Evolutionary conservation across 2,329 filamentous ascomycete species (phyloP).

Genomic region (Colletotrichum horii): DNA sequence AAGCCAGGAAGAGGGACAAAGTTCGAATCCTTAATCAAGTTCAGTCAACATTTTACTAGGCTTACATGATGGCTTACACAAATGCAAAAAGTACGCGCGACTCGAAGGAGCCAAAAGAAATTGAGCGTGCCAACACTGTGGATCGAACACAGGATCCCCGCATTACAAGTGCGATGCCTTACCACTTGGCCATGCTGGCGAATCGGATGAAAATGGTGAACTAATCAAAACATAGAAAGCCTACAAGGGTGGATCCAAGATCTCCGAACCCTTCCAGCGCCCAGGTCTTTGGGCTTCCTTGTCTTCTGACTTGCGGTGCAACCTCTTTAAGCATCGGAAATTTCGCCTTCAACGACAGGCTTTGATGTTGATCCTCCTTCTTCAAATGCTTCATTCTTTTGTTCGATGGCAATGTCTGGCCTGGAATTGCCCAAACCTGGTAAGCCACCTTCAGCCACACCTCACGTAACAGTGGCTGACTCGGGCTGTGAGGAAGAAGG

Average conservation of each 20-base stretch:
- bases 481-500: background rate
- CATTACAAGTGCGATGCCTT: slow-evolving; percentile 41
- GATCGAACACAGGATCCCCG: slow-evolving; percentile 38
- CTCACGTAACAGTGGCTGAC: background rate
- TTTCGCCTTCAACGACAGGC: background rate
- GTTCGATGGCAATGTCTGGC: background rate
- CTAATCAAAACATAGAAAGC: accelerated
- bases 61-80: too few relatives aligned
- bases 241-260: background rate
- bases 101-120: background rate
- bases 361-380: background rate
- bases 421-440: background rate
- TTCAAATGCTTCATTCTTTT: background rate
- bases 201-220: accelerated
- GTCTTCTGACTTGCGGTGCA: background rate
- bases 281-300: background rate
- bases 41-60: background rate
- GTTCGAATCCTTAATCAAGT: background rate
- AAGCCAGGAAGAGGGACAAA: background rate
- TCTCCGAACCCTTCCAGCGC: background rate
- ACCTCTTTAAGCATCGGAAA: background rate
- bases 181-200: slow-evolving; percentile 36
- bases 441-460: background rate
- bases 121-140: slow-evolving; percentile 28
- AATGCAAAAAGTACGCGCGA: background rate